Evolutionary conservation across 1,139 yeast species (phyloP), one percentile per base, ranked within the genome.

Genomic region (Debaryomyces robertsiae): DNA sequence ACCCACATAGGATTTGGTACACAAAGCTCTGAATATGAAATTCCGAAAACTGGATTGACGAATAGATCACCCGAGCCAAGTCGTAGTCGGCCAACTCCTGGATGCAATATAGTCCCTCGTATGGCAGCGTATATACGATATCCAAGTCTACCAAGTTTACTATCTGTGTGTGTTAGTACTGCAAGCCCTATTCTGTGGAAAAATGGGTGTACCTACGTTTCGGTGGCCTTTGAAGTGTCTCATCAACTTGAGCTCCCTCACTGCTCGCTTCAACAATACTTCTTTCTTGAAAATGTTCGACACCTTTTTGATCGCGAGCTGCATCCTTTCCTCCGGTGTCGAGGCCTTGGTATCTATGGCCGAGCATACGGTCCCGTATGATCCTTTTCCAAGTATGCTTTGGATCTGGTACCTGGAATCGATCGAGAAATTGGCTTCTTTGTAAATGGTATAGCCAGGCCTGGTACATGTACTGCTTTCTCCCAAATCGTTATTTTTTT

Each of bases 301-400:
- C 11, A 89, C 84, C 55, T 85, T 86, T 58, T 91, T 91, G 40
- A 90, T 84, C 6, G 97, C 97, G 9, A 55, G 81, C 54, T 37
- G 69, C 18, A 51, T 43, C 2, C 35, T 43, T 14, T 41, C 53
- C 49, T 6, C 56, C 27, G 35, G 45, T 13, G 41, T 61, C 31
- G 50, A 50, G 46, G 55, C 32, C 15, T 57, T 54, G 13, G 75
- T 64, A 58, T 91, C 96, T 9, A 82, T 58, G 0, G 95, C 97
- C 4, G 89, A 77, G 53, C 93, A 85, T 3, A 93, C 98, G 0
- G 84, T 79, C 1, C 98, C 98, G 59, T 88, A 91, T 0, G 96
- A 82, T 0, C 98, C 98, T 50, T 83, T 81, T 0, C 98, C 98
- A 37, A 91, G 69, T 2, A 83, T 74, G 31, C 76, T 73, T 29